These are phyloP conservation scores for Benincasa hispida DNA, from an alignment of 306 rosid genomes.

Conservation along the genomic window DNA sequence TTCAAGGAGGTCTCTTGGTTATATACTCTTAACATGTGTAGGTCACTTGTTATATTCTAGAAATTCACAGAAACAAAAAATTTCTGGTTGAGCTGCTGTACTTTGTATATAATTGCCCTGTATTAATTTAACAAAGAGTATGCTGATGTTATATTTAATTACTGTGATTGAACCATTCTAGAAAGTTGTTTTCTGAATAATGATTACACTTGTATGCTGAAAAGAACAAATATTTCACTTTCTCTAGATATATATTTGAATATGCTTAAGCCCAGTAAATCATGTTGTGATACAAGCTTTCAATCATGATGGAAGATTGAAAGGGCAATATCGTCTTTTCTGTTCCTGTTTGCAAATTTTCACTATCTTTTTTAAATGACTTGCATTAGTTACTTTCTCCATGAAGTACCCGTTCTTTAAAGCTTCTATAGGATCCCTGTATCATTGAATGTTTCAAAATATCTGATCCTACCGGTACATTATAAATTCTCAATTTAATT, in stretches of 20 bases:
- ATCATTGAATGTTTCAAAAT: neutral
- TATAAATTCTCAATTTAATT: conserved; percentile 7
- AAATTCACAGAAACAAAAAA: neutral
- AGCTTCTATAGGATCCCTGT: neutral
- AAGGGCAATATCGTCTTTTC: neutral
- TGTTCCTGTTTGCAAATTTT: neutral
- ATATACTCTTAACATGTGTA: neutral
- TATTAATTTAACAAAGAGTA: neutral
- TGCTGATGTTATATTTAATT: neutral
- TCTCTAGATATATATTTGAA: neutral
- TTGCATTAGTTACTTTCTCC: neutral
- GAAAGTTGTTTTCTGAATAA: neutral
- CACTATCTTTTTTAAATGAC: neutral
- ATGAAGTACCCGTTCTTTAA: neutral
- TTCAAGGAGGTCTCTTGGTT: neutral
- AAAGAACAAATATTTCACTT: neutral
- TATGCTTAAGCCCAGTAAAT: neutral
- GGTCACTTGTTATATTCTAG: neutral
- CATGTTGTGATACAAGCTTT: neutral
- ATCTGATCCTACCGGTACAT: neutral
- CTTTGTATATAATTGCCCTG: neutral
- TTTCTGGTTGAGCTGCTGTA: neutral
- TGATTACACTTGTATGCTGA: neutral
- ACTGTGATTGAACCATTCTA: neutral
- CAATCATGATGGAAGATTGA: neutral